A percentile compares a stretch with the other conserved stretches of the same genome.
These are phyloP conservation scores for Gaeumannomyces sp. DNA, from an alignment of 2,329 filamentous ascomycete genomes.

Conservation along the genomic window DNA sequence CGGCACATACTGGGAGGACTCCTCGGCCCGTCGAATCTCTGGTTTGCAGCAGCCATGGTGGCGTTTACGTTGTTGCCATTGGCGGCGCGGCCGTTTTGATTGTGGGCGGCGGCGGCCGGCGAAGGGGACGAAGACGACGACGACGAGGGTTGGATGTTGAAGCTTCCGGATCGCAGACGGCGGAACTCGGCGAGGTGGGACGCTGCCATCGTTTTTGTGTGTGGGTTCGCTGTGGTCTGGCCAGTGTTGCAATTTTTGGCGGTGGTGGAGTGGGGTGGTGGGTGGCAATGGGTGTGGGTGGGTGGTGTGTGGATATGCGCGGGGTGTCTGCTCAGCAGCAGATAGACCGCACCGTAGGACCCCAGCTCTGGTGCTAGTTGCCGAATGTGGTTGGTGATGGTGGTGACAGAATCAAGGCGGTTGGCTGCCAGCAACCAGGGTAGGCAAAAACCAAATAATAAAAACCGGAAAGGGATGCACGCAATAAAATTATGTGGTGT, in stretches of 20 bases:
- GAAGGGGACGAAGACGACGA: constrained; percentile 13
- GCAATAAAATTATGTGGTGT: not conserved
- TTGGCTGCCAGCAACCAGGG: not conserved
- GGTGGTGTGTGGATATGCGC: not conserved
- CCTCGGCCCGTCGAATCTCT: constrained; percentile 52
- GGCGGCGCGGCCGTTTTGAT: constrained; percentile 21
- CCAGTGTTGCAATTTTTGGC: not conserved
- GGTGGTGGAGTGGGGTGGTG: not conserved
- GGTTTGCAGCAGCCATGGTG: constrained; percentile 28
- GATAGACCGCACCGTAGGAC: not conserved
- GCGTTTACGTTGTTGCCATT: constrained; percentile 25
- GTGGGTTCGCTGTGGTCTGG: constrained; percentile 4
- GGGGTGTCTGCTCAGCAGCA: not conserved
- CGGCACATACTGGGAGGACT: constrained; percentile 54
- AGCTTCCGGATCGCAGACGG: constrained; percentile 52
- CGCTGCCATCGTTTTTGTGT: constrained; percentile 18
- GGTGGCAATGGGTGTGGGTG: not conserved
- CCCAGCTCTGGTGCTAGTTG: not conserved
- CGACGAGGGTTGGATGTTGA: constrained; percentile 34
- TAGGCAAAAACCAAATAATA: not conserved
- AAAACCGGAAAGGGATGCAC: not conserved
- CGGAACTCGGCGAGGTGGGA: constrained; percentile 23
- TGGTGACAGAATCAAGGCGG: not conserved
- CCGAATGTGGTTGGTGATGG: not conserved
- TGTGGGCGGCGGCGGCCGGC: constrained; percentile 15